These are phyloP conservation scores for Pythium oligandrum DNA, from an alignment of 352 stramenopile genomes.

Conservation along the genomic window DNA sequence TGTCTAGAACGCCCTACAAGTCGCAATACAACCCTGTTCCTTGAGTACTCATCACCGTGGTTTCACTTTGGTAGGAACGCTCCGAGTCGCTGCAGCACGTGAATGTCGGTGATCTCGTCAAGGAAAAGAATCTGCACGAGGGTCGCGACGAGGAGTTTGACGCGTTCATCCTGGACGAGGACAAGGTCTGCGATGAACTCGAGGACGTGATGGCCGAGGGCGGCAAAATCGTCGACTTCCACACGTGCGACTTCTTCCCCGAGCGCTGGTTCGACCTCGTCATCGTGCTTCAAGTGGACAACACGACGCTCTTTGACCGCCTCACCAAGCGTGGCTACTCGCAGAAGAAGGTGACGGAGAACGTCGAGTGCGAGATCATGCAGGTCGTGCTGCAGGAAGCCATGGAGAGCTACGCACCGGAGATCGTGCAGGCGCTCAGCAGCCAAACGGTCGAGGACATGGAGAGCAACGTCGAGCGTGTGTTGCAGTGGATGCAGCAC, in stretches of 20 bases:
- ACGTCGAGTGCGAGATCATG: conserved; percentile 99
- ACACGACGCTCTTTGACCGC: conserved; percentile 89
- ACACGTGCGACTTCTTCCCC: conserved; percentile 97
- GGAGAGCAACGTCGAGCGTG: conserved; percentile 92
- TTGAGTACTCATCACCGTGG: neutral
- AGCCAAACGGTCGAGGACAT: conserved; percentile 96
- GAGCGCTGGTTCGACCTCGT: conserved; percentile 97
- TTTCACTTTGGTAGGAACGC: conserved; percentile 39
- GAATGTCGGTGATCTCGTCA: conserved; percentile 94
- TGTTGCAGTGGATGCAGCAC: conserved; percentile 90
- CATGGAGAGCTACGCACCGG: conserved; percentile 88
- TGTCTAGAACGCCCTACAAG: neutral
- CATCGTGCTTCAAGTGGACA: conserved; percentile 90
- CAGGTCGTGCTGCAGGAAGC: conserved; percentile 96
- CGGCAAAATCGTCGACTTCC: conserved; percentile 94
- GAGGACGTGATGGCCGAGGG: conserved; percentile 89
- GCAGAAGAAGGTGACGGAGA: conserved; percentile 95
- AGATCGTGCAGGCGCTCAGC: conserved; percentile 95
- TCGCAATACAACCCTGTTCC: neutral
- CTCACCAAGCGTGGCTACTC: conserved; percentile 89
- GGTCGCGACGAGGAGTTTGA: conserved; percentile 93
- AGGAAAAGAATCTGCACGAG: conserved; percentile 73
- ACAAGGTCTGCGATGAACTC: conserved; percentile 96
- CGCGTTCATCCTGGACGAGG: conserved; percentile 95
- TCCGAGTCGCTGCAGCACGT: conserved; percentile 85